phyloP scores from a whole-genome alignment of 1,139 yeast genomes.

The Debaryomyces sp. region DNA sequence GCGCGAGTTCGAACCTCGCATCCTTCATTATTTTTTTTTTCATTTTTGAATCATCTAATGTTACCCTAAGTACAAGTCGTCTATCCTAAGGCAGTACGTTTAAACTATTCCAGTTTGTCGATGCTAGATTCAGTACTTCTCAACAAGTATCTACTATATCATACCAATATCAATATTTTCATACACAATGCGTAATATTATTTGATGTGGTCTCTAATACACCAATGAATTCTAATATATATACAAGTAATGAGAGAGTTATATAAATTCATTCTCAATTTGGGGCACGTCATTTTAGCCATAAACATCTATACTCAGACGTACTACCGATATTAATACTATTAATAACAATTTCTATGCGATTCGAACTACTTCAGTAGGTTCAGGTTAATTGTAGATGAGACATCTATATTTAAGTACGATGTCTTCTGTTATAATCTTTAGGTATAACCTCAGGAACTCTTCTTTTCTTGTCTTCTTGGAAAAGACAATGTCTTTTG shows the following conservation, averaged over 20 bases:
- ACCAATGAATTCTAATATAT: constrained; percentile 2
- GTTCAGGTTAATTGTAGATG: background rate
- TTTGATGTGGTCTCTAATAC: background rate
- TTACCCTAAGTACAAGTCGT: background rate
- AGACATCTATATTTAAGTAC: constrained; percentile 10
- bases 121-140: background rate
- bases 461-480: constrained; percentile 82
- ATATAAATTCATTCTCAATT: background rate
- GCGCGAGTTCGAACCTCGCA: constrained; percentile 87
- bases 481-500: constrained; percentile 78
- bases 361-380: background rate
- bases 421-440: constrained; percentile 60
- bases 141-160: background rate
- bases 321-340: background rate
- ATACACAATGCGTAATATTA: constrained; percentile 1
- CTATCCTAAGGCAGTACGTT: background rate
- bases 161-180: background rate
- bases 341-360: constrained; percentile 2
- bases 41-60: background rate
- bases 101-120: background rate
- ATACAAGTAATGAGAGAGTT: constrained; percentile 6
- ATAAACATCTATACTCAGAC: background rate
- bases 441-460: constrained; percentile 65
- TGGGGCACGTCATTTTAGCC: background rate
- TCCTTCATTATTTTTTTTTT: constrained; percentile 57